These are phyloP conservation scores for Dioscorea dumetorum DNA, from an alignment of 106 monocot genomes.

Conservation along the genomic window DNA sequence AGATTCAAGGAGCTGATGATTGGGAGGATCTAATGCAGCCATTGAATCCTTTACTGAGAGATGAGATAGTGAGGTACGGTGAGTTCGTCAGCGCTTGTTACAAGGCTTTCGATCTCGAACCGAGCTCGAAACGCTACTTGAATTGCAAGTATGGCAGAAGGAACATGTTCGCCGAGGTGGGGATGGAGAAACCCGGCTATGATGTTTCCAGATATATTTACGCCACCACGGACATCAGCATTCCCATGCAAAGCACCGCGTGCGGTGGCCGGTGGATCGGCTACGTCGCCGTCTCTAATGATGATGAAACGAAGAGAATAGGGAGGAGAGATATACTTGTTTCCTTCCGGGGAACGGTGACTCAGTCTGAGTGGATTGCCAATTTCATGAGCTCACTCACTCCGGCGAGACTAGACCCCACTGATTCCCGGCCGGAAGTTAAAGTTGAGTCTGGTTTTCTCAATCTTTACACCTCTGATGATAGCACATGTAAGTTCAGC, in stretches of 20 bases:
- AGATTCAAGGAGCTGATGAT: constrained; percentile 19
- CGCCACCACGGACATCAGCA: constrained; percentile 14
- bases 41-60: constrained; percentile 17
- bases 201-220: constrained; percentile 33
- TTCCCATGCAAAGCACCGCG: not conserved
- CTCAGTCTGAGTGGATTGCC: constrained; percentile 22
- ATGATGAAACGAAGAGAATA: not conserved
- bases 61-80: constrained; percentile 33
- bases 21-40: constrained; percentile 22
- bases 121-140: constrained; percentile 19
- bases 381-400: constrained; percentile 27
- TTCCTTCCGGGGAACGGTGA: constrained; percentile 26
- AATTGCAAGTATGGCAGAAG: constrained; percentile 28
- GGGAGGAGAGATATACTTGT: constrained; percentile 24
- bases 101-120: constrained; percentile 33
- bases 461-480: constrained; percentile 19
- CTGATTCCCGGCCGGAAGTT: constrained; percentile 17
- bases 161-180: constrained; percentile 3
- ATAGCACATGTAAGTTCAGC: constrained; percentile 14
- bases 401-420: constrained; percentile 17
- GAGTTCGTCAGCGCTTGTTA: constrained; percentile 31
- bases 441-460: constrained; percentile 30
- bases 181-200: constrained; percentile 12
- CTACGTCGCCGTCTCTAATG: not conserved
- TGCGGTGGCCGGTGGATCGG: constrained; percentile 4